phyloP scores from a whole-genome alignment of 1,139 yeast genomes.

The Blastobotrys persicus region DNA sequence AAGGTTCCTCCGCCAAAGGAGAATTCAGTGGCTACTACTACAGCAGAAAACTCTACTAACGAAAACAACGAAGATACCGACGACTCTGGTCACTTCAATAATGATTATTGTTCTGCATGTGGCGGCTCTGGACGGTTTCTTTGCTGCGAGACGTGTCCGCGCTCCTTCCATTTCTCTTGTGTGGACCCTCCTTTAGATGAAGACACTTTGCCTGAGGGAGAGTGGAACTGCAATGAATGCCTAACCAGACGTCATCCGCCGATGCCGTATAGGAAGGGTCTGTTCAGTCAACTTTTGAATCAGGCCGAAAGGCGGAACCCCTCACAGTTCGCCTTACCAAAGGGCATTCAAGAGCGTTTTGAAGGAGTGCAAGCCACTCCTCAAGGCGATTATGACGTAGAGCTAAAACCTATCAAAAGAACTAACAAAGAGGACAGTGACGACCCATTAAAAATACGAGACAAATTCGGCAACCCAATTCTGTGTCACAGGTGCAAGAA shows the following conservation, averaged over 20 bases:
- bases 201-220: slow-evolving; percentile 74
- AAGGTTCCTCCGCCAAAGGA: background rate
- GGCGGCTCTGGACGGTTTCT: slow-evolving; percentile 84
- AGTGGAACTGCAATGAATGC: slow-evolving; percentile 88
- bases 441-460: slow-evolving; percentile 65
- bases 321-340: slow-evolving; percentile 69
- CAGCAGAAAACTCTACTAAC: slow-evolving; percentile 7
- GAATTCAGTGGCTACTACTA: background rate
- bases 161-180: slow-evolving; percentile 87
- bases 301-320: slow-evolving; percentile 64
- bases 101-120: slow-evolving; percentile 86
- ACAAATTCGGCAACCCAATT: slow-evolving; percentile 60
- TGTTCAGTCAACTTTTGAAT: slow-evolving; percentile 65
- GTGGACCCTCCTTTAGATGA: slow-evolving; percentile 86
- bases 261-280: slow-evolving; percentile 33
- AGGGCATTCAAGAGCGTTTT: slow-evolving; percentile 65
- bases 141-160: slow-evolving; percentile 93
- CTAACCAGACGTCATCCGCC: slow-evolving; percentile 36
- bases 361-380: slow-evolving; percentile 67
- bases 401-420: slow-evolving; percentile 38
- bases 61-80: slow-evolving; percentile 3
- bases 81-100: slow-evolving; percentile 46
- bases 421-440: slow-evolving; percentile 44
- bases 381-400: slow-evolving; percentile 69
- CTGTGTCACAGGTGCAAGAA: slow-evolving; percentile 75